These are phyloP conservation scores for Coelastrella sp. DNA, from an alignment of 139 green algal species.

Conservation along the genomic window DNA sequence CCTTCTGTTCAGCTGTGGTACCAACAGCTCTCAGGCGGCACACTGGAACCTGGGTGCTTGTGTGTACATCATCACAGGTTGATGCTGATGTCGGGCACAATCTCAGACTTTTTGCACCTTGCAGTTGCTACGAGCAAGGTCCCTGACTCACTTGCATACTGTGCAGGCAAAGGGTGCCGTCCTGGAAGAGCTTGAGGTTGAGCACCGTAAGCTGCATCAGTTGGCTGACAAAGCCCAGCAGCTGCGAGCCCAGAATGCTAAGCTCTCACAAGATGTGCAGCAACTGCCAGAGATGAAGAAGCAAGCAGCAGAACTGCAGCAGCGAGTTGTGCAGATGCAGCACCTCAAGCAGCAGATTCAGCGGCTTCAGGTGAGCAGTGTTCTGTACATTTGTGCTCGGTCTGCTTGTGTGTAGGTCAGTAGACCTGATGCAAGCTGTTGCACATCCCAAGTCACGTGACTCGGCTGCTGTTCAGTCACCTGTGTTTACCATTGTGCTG, in stretches of 20 bases:
- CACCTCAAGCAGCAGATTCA: constrained; percentile 33
- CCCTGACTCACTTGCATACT: too few relatives aligned
- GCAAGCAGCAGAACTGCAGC: constrained; percentile 28
- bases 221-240: not conserved
- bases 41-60: too few relatives aligned
- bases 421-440: not conserved
- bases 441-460: not conserved
- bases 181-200: constrained; percentile 21
- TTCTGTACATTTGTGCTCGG: not conserved
- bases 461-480: too few relatives aligned
- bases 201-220: constrained; percentile 31
- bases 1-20: too few relatives aligned
- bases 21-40: too few relatives aligned
- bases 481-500: too few relatives aligned
- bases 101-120: too few relatives aligned
- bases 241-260: constrained; percentile 20
- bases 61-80: too few relatives aligned
- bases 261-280: constrained; percentile 25
- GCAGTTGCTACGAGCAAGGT: too few relatives aligned
- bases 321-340: constrained; percentile 25
- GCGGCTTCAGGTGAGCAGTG: constrained; percentile 21
- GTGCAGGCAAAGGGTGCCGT: not conserved
- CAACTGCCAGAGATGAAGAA: constrained; percentile 26
- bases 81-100: too few relatives aligned
- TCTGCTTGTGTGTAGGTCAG: not conserved